phyloP scores from a whole-genome alignment of 1,139 yeast genomes.

The Waltiozyma sp. region DNA sequence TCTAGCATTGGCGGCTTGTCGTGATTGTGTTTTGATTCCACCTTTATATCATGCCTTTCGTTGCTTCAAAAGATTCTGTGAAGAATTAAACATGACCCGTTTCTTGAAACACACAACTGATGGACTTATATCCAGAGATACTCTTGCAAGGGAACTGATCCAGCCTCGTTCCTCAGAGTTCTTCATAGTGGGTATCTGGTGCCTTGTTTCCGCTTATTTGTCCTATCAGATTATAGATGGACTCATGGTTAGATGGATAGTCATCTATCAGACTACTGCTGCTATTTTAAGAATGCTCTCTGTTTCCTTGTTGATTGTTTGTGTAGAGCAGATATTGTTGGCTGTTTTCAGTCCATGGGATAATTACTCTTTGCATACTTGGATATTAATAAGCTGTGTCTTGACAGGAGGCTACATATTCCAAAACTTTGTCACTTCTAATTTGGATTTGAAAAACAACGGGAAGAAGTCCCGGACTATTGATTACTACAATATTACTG shows the following conservation, averaged over 20 bases:
- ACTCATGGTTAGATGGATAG: conserved; percentile 87
- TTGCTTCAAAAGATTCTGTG: conserved; percentile 34
- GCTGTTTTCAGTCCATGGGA: conserved; percentile 45
- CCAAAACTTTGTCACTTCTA: conserved; percentile 84
- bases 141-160: conserved; percentile 1
- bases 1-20: conserved; percentile 56
- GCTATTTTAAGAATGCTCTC: conserved; percentile 80
- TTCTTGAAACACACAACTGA: conserved; percentile 10
- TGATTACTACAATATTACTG: conserved; percentile 76
- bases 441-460: conserved; percentile 43
- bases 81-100: conserved; percentile 3
- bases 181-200: conserved; percentile 66
- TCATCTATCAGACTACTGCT: conserved; percentile 78
- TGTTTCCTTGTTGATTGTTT: conserved; percentile 62
- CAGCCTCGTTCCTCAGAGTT: conserved; percentile 49
- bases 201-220: conserved; percentile 76
- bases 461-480: conserved; percentile 40
- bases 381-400: conserved; percentile 83
- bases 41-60: conserved; percentile 46
- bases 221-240: conserved; percentile 83
- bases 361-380: conserved; percentile 69
- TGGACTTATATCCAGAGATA: conserved; percentile 1
- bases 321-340: conserved; percentile 58
- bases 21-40: conserved; percentile 64
- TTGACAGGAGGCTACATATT: conserved; percentile 74